Conservation (phyloP, 129 eudicot genomes). For the Calendula officinalis region DNA sequence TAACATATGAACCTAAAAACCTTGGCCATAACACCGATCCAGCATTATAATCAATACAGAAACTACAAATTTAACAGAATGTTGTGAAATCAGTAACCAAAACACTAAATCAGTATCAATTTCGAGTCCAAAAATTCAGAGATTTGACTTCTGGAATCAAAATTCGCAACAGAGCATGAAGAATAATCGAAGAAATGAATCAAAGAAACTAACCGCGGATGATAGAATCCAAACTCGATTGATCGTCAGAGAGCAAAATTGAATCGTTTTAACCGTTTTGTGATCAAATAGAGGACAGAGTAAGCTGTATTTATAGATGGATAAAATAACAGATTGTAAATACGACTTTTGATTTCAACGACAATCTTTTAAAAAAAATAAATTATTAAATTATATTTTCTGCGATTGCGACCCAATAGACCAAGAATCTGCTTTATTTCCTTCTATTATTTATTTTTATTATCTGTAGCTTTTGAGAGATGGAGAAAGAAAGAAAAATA, state of each 20-base stretch:
- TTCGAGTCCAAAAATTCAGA: background rate
- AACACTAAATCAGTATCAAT: slow-evolving; percentile 1
- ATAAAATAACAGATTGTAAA: slow-evolving; percentile 4
- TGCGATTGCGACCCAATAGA: slow-evolving; percentile 24
- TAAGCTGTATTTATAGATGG: slow-evolving; percentile 24
- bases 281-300: slow-evolving; percentile 24
- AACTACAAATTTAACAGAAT: background rate
- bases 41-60: background rate
- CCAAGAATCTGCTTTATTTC: slow-evolving; percentile 28
- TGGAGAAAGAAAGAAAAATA: slow-evolving; percentile 15
- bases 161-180: slow-evolving; percentile 11
- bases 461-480: slow-evolving; percentile 18
- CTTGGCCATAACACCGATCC: background rate
- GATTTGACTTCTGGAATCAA: slow-evolving; percentile 6
- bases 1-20: background rate
- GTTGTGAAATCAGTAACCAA: background rate
- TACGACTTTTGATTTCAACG: background rate
- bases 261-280: slow-evolving; percentile 11
- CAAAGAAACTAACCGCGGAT: slow-evolving; percentile 33
- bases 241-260: background rate
- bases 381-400: background rate
- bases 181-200: background rate
- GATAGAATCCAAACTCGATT: slow-evolving; percentile 22
- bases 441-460: background rate
- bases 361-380: background rate